Conservation (phyloP, 495 filamentous ascomycete genomes). For the Hypoxylon perforatum region DNA sequence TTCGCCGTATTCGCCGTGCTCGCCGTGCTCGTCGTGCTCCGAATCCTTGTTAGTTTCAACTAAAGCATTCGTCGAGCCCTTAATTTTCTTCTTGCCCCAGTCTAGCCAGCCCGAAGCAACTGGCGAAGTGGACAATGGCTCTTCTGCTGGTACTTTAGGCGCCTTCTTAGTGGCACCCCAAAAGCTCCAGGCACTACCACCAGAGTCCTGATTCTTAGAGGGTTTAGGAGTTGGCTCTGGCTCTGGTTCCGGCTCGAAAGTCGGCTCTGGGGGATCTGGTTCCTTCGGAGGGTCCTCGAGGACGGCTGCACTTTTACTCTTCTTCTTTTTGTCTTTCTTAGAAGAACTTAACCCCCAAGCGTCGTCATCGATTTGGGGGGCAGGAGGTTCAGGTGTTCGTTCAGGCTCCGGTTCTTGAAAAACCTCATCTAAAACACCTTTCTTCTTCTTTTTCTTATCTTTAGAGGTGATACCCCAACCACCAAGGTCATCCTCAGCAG, state of each 20-base stretch:
- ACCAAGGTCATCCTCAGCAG: conserved; percentile 3
- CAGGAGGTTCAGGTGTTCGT: neutral
- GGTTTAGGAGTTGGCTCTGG: neutral
- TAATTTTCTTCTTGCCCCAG: conserved; percentile 51
- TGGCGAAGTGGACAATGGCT: conserved; percentile 10
- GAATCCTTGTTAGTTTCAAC: conserved; percentile 49
- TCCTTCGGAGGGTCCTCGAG: conserved; percentile 24
- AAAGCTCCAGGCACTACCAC: conserved; percentile 47
- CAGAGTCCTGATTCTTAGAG: conserved; percentile 35
- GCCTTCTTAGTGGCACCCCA: conserved; percentile 51
- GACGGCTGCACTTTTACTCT: conserved; percentile 12
- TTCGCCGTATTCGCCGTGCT: conserved; percentile 35
- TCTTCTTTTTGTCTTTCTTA: conserved; percentile 56
- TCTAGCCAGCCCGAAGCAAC: conserved; percentile 40
- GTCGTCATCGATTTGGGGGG: conserved; percentile 35
- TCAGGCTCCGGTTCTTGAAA: conserved; percentile 29
- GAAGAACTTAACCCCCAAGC: conserved; percentile 43
- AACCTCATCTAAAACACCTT: conserved; percentile 19
- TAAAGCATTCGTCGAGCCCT: conserved; percentile 41
- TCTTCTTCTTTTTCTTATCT: conserved; percentile 36
- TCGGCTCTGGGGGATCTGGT: conserved; percentile 1
- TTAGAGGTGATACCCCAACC: conserved; percentile 13
- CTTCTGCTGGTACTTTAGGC: conserved; percentile 42
- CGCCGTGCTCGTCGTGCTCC: conserved; percentile 27
- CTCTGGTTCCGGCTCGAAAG: conserved; percentile 4